Evolutionary conservation across 2,329 filamentous ascomycete genomes (phyloP), one percentile per base, ranked within the genome.

Genomic region (Orbilia brochopaga): DNA sequence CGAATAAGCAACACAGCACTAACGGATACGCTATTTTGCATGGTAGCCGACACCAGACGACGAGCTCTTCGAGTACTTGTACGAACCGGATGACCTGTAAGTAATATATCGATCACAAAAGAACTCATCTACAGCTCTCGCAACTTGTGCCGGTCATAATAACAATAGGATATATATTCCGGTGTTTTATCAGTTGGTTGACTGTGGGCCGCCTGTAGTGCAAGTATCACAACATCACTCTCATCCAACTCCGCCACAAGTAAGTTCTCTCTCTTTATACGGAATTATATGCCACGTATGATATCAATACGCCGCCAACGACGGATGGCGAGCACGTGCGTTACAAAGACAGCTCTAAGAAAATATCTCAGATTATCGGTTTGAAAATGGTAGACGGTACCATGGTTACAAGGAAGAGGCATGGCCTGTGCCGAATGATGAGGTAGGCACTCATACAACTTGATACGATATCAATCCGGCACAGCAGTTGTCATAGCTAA

Each of bases 381-480:
- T 74, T 50, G 75, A 76, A 69, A 75, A 76, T 63, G 75, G 75
- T 10, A 69, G 83, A 66, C 80, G 83, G 42, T 85, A 84, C 74
- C 83, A 85, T 75, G 80, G 79, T 30, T 83, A 83, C 69, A 77
- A 81, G 1, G 79, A 80, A 35, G 81, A 81, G 7, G 79, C 81
- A 52, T 85, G 84, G 74, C 82, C 82, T 30, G 76, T 84, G 17
- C 83, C 83, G n/a, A 85, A 85, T 74, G 83, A 85, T 67, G 83
- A 84, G 48, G 58, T 69, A 44, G 24, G 37, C 40, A 23, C 13
- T 24, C 19, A 19, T 5, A 32, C 27, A 32, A 8, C 4, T 5
- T 35, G 7, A 10, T 7, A 51, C 4, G 2, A 19, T 44, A 17
- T 17, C 11, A 23, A 51, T 15, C 15, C 46, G 5, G 46, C 21